Evolutionary conservation across 768 basidiomycete species (phyloP).

Genomic region (Hypholoma sublateritium): DNA sequence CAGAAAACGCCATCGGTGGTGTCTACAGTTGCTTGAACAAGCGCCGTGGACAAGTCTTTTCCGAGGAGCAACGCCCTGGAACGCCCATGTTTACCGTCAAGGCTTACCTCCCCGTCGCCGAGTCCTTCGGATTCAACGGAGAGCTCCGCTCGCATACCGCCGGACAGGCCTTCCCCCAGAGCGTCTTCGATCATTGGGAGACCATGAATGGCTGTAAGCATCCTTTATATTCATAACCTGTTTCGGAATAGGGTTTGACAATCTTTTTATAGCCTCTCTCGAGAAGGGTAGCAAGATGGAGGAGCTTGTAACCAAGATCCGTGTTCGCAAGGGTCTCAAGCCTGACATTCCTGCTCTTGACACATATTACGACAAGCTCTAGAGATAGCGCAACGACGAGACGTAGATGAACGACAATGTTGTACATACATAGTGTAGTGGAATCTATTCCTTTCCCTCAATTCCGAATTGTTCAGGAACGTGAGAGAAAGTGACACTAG

Average conservation of each 20-base stretch:
- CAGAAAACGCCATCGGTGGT: conserved; percentile 96
- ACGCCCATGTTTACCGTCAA: conserved; percentile 99
- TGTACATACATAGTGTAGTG: conserved; percentile 21
- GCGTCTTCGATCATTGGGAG: conserved; percentile 93
- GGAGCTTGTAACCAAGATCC: conserved; percentile 78
- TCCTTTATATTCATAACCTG: not conserved
- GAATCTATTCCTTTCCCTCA: conserved; percentile 13
- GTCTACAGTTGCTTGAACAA: conserved; percentile 94
- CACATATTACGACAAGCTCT: conserved; percentile 93
- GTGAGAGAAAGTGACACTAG: conserved; percentile 20
- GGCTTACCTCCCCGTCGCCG: conserved; percentile 89
- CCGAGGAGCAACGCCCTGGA: conserved; percentile 93
- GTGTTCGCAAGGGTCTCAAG: conserved; percentile 96
- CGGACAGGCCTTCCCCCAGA: conserved; percentile 98
- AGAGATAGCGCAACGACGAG: conserved; percentile 24
- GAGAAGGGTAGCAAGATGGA: conserved; percentile 94
- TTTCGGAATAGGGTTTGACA: not conserved
- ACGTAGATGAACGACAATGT: conserved; percentile 16
- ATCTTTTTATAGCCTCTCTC: conserved; percentile 53
- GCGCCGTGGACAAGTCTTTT: conserved; percentile 98
- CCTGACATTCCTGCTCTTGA: conserved; percentile 87
- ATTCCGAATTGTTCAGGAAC: not conserved
- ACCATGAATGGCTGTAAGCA: conserved; percentile 75
- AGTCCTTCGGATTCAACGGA: conserved; percentile 98
- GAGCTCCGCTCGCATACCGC: conserved; percentile 89